phyloP scores from a whole-genome alignment of 306 rosid species.

The Lathyrus tuberosus region DNA sequence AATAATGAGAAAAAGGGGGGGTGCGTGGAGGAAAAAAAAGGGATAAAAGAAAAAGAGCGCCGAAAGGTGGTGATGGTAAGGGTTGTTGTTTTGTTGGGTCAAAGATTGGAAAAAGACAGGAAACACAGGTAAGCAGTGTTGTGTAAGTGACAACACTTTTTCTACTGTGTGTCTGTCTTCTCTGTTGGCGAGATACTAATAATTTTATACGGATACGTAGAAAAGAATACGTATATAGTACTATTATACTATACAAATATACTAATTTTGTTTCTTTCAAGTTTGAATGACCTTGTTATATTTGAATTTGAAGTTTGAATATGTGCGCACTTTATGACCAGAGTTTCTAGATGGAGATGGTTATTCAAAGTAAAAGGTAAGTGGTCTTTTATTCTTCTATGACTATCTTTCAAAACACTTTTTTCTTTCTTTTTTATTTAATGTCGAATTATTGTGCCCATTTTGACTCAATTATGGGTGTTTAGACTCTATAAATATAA shows the following conservation, averaged over 20 bases:
- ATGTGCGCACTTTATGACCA: conserved; percentile 25
- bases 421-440: conserved; percentile 3
- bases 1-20: background rate
- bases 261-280: no score
- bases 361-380: conserved; percentile 30
- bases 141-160: conserved; percentile 28
- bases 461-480: conserved; percentile 3
- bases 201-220: no score
- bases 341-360: background rate
- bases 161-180: conserved; percentile 11
- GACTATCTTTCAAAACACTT: background rate
- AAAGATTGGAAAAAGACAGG: conserved; percentile 22
- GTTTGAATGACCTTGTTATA: no score
- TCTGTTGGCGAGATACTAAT: background rate
- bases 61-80: background rate
- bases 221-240: no score
- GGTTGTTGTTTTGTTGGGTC: background rate
- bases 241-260: no score
- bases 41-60: conserved; percentile 17
- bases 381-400: conserved; percentile 15
- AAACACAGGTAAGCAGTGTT: conserved; percentile 5
- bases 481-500: no score
- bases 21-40: background rate
- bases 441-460: conserved; percentile 2
- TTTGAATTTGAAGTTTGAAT: no score